These are phyloP conservation scores for Phytophthora palmivora DNA, from an alignment of 352 stramenopile genomes.

Conservation along the genomic window DNA sequence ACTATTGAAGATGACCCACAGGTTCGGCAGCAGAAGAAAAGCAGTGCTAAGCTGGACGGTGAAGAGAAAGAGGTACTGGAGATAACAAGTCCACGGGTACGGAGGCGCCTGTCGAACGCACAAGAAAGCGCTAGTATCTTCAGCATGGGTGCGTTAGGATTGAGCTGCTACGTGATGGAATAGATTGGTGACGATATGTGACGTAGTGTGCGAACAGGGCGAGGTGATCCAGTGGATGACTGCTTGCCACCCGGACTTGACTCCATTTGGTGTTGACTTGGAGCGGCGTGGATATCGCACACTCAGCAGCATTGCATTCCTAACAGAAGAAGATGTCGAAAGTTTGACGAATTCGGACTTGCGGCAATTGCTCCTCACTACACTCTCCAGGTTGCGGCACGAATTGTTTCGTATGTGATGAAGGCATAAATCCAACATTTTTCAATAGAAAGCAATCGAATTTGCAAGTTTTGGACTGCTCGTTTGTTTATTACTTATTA, in stretches of 20 bases:
- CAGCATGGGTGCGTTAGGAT: slow-evolving; percentile 50
- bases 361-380: slow-evolving; percentile 66
- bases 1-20: slow-evolving; percentile 28
- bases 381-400: slow-evolving; percentile 73
- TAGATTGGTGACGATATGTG: slow-evolving; percentile 1
- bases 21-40: slow-evolving; percentile 28
- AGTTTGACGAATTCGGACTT: slow-evolving; percentile 37
- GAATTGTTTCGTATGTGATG: slow-evolving; percentile 86
- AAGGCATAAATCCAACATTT: neutral
- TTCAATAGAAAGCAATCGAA: slow-evolving; percentile 22
- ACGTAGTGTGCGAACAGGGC: slow-evolving; percentile 76
- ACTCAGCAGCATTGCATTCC: slow-evolving; percentile 84
- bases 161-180: neutral
- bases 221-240: slow-evolving; percentile 89
- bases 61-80: slow-evolving; percentile 23
- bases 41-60: neutral
- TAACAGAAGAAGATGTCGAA: slow-evolving; percentile 75
- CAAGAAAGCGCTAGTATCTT: slow-evolving; percentile 82
- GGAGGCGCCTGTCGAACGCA: slow-evolving; percentile 75
- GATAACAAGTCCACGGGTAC: slow-evolving; percentile 61
- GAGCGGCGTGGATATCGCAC: slow-evolving; percentile 74
- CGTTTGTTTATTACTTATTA: no score
- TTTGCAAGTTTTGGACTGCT: no score
- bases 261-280: slow-evolving; percentile 61
- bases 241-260: slow-evolving; percentile 73